Evolutionary conservation across 2,329 filamentous ascomycete genomes (phyloP).

Genomic region (Thelonectria discophora): DNA sequence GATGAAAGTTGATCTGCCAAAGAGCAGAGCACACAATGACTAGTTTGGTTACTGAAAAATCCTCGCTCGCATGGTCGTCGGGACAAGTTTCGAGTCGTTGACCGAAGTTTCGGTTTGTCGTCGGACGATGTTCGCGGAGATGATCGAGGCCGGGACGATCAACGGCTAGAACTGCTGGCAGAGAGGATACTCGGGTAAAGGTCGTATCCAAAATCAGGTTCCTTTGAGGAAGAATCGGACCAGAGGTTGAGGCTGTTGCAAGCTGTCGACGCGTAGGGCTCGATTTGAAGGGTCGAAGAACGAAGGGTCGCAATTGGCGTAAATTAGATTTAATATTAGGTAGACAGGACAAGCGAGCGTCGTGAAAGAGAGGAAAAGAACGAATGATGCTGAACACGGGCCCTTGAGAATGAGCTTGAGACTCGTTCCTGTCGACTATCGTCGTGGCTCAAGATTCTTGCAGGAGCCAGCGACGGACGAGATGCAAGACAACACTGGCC

Average conservation of each 20-base stretch:
- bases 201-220: constrained; percentile 46
- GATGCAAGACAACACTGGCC: constrained; percentile 33
- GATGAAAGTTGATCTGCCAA: background rate
- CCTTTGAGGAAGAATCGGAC: constrained; percentile 35
- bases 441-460: constrained; percentile 34
- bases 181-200: constrained; percentile 42
- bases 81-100: constrained; percentile 24
- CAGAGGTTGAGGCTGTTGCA: constrained; percentile 29
- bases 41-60: constrained; percentile 25
- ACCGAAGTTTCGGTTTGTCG: constrained; percentile 20
- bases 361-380: constrained; percentile 29
- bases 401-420: constrained; percentile 34
- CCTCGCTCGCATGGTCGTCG: constrained; percentile 36
- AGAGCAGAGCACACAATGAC: constrained; percentile 23
- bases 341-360: constrained; percentile 33
- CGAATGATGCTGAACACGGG: constrained; percentile 34
- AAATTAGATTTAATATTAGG: constrained; percentile 41
- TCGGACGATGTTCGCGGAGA: constrained; percentile 14
- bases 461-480: constrained; percentile 38
- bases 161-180: constrained; percentile 28
- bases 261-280: constrained; percentile 24
- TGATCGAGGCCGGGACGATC: background rate
- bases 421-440: constrained; percentile 41
- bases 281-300: constrained; percentile 31
- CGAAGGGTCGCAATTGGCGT: constrained; percentile 39